A percentile compares a stretch with the other conserved stretches of the same genome.
Evolutionary conservation across 1,284 basidiomycete species (phyloP).

Genomic region (Butyriboletus regius): DNA sequence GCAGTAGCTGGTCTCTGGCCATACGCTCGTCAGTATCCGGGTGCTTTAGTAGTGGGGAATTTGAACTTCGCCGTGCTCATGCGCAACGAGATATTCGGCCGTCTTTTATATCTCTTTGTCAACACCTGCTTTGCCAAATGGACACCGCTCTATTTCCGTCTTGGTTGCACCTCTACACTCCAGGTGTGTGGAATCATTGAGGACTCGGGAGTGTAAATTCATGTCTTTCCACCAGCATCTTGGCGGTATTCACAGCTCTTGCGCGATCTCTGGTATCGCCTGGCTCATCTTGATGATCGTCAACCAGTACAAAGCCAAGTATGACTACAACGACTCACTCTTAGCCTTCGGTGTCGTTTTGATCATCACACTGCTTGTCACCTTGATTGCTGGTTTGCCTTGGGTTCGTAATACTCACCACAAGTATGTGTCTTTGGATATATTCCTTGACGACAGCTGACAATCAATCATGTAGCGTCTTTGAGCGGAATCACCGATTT

Average conservation of each 20-base stretch:
- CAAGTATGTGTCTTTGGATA: conserved; percentile 45
- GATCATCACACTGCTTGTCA: conserved; percentile 46
- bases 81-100: conserved; percentile 54
- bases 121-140: conserved; percentile 61
- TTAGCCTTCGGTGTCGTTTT: conserved; percentile 55
- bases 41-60: conserved; percentile 55
- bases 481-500: conserved; percentile 70
- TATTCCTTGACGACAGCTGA: conserved; percentile 1
- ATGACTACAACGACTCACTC: conserved; percentile 47
- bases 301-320: conserved; percentile 43
- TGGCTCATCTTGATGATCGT: conserved; percentile 61
- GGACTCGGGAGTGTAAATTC: not conserved
- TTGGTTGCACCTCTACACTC: conserved; percentile 62
- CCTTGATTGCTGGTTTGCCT: conserved; percentile 56
- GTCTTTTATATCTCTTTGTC: conserved; percentile 44
- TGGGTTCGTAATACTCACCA: conserved; percentile 70
- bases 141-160: conserved; percentile 62
- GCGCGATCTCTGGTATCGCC: conserved; percentile 56
- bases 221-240: conserved; percentile 46
- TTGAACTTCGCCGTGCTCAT: conserved; percentile 49
- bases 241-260: conserved; percentile 70
- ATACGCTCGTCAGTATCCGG: conserved; percentile 52
- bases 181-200: conserved; percentile 38
- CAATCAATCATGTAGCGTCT: conserved; percentile 42
- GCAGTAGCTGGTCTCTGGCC: conserved; percentile 60